Conservation (phyloP, 1,284 basidiomycete genomes). For the Malassezia equina region DNA sequence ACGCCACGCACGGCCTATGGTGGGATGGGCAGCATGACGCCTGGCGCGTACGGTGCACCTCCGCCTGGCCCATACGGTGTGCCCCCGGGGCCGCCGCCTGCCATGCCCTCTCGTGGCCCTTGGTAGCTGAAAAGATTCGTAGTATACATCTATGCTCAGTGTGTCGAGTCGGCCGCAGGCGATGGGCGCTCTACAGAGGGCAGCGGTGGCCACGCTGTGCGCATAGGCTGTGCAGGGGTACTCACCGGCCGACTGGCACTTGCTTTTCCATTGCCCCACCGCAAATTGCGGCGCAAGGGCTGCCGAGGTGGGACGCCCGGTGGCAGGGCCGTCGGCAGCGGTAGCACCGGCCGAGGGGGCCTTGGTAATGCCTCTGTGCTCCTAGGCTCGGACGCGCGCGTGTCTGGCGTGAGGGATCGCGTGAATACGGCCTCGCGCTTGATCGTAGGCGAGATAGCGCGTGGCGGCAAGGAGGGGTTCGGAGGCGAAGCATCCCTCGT, state of each 20-base stretch:
- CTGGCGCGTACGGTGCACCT: conserved; percentile 4
- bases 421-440: background rate
- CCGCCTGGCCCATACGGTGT: conserved; percentile 6
- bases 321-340: conserved; percentile 5
- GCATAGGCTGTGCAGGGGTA: background rate
- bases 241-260: conserved; percentile 27
- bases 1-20: conserved; percentile 10
- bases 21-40: conserved; percentile 14
- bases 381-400: background rate
- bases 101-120: background rate
- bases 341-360: conserved; percentile 16
- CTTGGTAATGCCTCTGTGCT: background rate
- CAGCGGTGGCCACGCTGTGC: background rate
- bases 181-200: background rate
- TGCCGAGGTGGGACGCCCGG: conserved; percentile 22
- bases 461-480: too few species aligned
- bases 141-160: conserved; percentile 1
- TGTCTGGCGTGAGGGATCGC: background rate
- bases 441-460: too few species aligned
- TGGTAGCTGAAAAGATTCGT: background rate
- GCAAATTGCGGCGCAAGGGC: conserved; percentile 41
- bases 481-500: too few species aligned
- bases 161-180: too few species aligned
- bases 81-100: conserved; percentile 3
- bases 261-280: conserved; percentile 43